phyloP scores from a whole-genome alignment of 306 rosid genomes.

The Alnus rubra region DNA sequence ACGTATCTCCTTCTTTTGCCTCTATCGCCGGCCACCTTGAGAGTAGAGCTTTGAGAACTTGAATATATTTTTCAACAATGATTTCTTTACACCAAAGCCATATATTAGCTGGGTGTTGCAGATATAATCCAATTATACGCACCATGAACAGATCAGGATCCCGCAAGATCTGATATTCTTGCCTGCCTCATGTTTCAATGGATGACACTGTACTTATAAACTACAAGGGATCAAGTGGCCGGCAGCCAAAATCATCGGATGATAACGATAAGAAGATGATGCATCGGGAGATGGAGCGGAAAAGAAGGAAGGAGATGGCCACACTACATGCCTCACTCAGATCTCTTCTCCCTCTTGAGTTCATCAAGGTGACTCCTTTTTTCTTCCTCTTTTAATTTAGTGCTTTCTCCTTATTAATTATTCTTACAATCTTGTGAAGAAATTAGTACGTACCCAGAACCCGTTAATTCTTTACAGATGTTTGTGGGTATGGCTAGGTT shows the following conservation, averaged over 20 bases:
- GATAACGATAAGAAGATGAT: constrained; percentile 38
- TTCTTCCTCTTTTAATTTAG: too few relatives aligned
- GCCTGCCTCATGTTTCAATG: constrained; percentile 10
- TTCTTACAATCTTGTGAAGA: too few relatives aligned
- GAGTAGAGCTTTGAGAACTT: neutral
- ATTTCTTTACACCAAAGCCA: constrained; percentile 1
- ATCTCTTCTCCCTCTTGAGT: constrained; percentile 56
- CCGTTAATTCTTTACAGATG: neutral
- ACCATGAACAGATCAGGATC: neutral
- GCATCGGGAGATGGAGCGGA: constrained; percentile 66
- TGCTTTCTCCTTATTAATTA: too few relatives aligned
- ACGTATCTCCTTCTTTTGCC: constrained; percentile 24
- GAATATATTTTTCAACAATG: neutral
- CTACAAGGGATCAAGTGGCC: neutral
- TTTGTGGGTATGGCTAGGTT: too few relatives aligned
- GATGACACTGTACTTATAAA: neutral
- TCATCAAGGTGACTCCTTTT: constrained; percentile 39
- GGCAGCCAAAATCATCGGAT: neutral
- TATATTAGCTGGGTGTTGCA: constrained; percentile 9
- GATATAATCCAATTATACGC: too few relatives aligned
- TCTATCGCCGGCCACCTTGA: neutral
- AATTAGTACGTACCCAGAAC: too few relatives aligned
- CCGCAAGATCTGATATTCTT: constrained; percentile 27
- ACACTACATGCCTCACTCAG: constrained; percentile 54
- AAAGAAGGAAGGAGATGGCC: constrained; percentile 74